Base-by-base conservation (phyloP, 352 stramenopile species). In the Phytopythium vexans region DNA sequence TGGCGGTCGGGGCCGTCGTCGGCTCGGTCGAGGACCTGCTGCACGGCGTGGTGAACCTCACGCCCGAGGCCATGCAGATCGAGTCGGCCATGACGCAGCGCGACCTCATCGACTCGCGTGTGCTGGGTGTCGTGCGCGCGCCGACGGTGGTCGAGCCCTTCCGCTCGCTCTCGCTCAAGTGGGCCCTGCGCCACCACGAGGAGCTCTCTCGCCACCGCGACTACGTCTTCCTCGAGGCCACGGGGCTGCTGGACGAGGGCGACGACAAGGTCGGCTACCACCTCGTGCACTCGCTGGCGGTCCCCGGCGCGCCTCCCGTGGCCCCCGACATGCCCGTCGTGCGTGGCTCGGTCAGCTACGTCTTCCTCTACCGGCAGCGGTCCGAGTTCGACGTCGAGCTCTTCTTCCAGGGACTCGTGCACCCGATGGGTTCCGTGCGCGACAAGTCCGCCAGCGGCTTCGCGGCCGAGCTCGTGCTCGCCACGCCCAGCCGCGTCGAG, bases 311-410 rank as follows among this genome's bases (percentile, higher is more conserved):
- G 34, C 76, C 79, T 0, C 72, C 74, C 47, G 72, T 88, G 46
- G 68, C 69, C n/a, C 71, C 80, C 15, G 74, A 88, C 66, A 78
- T 79, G 53, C 71, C 84, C 56, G 84, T 88, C 54, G 70, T 82
- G 16, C 69, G 79, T 10, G 79, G 79, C 10, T 60, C 87, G 39
- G 46, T 83, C 41, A 74, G 64, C 9, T 86, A 79, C 60, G 81
- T 69, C 52, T 78, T 72, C 32, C 53, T 86, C 7, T 86, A 67
- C 51, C 62, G 72, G 32, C 69, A 78, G 41, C 64, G 65, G 27
- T 58, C 58, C 5, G 63, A 67, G 31, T 62, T 58, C 47, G 54
- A 68, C 44, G 69, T 81, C 3, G 72, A 86, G 35, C 56, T 89
- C 21, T 89, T 84, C 42, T 89, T 81, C 52, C 58, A 67, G 9